phyloP scores from a whole-genome alignment of 2,329 filamentous ascomycete genomes.

The Aspergillus amoenus region DNA sequence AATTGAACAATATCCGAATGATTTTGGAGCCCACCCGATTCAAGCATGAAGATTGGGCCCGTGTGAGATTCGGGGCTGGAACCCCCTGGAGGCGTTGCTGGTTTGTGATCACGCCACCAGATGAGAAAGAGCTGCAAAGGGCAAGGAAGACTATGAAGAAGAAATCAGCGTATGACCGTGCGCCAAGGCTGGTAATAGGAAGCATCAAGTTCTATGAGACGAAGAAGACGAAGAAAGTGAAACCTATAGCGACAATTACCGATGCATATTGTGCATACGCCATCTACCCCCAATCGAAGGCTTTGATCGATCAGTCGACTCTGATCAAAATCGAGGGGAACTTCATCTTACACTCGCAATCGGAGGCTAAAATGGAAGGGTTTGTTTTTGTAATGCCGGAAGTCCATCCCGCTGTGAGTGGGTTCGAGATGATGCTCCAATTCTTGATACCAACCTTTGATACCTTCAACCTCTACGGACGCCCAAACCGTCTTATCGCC shows the following conservation, averaged over 20 bases:
- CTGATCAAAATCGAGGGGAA: constrained; percentile 90
- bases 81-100: constrained; percentile 96
- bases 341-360: constrained; percentile 80
- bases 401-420: constrained; percentile 82
- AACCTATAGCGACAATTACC: constrained; percentile 86
- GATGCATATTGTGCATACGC: constrained; percentile 92
- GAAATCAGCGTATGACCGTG: constrained; percentile 78
- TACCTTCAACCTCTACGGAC: constrained; percentile 85
- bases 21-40: constrained; percentile 81
- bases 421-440: constrained; percentile 92
- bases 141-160: constrained; percentile 80
- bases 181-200: constrained; percentile 71
- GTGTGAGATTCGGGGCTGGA: constrained; percentile 91
- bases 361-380: constrained; percentile 77
- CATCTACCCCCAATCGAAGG: constrained; percentile 92
- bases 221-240: constrained; percentile 88
- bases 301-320: constrained; percentile 90
- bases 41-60: constrained; percentile 86
- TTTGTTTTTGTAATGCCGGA: constrained; percentile 99
- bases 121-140: constrained; percentile 88
- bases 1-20: constrained; percentile 81
- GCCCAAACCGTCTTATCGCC: constrained; percentile 80
- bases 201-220: constrained; percentile 94
- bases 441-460: constrained; percentile 95
- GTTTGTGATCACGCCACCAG: constrained; percentile 89